A percentile compares a stretch with the other conserved stretches of the same genome.
Evolutionary conservation across 306 rosid genomes (phyloP).

Genomic region (Rosa rugosa): DNA sequence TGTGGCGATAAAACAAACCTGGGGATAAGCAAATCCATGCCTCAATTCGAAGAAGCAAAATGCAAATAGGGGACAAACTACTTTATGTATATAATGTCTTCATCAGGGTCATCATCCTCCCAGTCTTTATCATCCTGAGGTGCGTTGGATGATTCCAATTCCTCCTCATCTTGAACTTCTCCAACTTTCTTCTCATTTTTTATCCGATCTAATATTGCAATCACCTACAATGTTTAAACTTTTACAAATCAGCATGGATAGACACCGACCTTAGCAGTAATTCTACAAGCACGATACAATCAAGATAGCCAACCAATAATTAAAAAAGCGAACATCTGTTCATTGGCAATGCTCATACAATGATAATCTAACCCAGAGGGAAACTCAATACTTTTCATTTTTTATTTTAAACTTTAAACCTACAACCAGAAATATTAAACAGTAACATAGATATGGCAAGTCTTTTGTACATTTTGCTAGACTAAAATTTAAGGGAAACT

Average conservation of each 20-base stretch:
- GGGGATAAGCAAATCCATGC: slow-evolving; percentile 24
- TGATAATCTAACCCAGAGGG: not conserved
- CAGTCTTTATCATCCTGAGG: slow-evolving; percentile 49
- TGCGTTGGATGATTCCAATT: slow-evolving; percentile 37
- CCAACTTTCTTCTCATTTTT: slow-evolving; percentile 52
- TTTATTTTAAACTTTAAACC: not conserved
- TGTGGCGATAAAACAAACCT: slow-evolving; percentile 39
- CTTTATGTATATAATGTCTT: slow-evolving; percentile 72
- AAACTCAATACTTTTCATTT: not conserved
- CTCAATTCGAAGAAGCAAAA: slow-evolving; percentile 15
- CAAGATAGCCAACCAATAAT: slow-evolving; percentile 7
- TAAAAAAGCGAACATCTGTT: not conserved
- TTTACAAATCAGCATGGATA: slow-evolving; percentile 23
- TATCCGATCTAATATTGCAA: slow-evolving; percentile 79
- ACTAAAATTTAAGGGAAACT: not conserved
- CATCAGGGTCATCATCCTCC: slow-evolving; percentile 70
- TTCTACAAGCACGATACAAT: slow-evolving; percentile 12
- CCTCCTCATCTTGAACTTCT: slow-evolving; percentile 33
- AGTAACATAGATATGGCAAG: not conserved
- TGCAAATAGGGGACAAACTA: slow-evolving; percentile 37
- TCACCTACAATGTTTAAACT: slow-evolving; percentile 58
- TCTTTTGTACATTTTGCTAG: not conserved
- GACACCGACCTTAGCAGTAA: slow-evolving; percentile 12
- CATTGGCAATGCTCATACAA: not conserved
- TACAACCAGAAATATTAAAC: not conserved